Conservation (phyloP, 164 flowering plant genomes). For the grape (Vitis vinifera) region DNA sequence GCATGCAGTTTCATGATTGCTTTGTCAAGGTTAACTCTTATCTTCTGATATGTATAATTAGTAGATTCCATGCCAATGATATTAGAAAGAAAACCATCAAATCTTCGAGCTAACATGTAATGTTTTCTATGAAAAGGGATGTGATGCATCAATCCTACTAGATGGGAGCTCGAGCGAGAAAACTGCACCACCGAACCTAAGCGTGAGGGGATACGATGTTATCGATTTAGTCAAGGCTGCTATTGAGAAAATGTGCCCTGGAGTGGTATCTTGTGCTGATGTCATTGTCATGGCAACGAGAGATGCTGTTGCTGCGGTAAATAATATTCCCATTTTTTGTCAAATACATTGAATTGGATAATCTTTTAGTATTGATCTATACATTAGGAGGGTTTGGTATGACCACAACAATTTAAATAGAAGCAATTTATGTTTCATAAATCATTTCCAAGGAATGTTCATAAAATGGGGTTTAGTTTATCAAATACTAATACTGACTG, state of each 20-base stretch:
- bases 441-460: too few relatives aligned
- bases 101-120: not conserved
- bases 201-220: conserved; percentile 35
- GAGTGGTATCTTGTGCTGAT: conserved; percentile 50
- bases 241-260: conserved; percentile 25
- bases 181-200: conserved; percentile 21
- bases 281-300: conserved; percentile 40
- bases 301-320: conserved; percentile 27
- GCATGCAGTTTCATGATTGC: conserved; percentile 54
- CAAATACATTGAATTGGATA: not conserved
- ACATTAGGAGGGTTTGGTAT: too few relatives aligned
- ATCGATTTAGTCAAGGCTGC: conserved; percentile 32
- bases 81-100: not conserved
- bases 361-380: not conserved
- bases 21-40: conserved; percentile 33
- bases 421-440: too few relatives aligned
- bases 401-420: too few relatives aligned
- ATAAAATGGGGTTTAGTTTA: too few relatives aligned
- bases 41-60: not conserved
- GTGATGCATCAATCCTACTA: conserved; percentile 45
- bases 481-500: too few relatives aligned
- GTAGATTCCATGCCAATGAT: too few relatives aligned
- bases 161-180: conserved; percentile 29
- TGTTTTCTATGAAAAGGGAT: conserved; percentile 27
- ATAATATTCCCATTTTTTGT: not conserved